Base-by-base conservation (phyloP, 768 basidiomycete species). In the Leucosporidium yakuticum region DNA sequence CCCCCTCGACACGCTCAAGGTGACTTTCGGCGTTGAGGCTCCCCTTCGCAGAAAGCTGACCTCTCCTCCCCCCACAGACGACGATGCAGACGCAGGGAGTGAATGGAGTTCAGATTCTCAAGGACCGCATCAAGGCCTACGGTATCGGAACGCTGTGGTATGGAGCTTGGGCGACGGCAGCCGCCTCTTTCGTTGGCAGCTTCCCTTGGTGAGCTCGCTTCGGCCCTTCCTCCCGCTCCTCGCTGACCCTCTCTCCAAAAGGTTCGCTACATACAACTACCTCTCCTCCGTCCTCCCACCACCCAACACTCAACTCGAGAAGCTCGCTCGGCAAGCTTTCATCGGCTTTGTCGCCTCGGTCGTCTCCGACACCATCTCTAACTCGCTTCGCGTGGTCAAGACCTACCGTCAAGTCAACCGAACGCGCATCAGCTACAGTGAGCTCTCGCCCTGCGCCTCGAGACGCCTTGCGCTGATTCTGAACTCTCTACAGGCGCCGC, bases 361-460 rank as follows among this genome's bases (percentile, higher is more conserved):
- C 62, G 82, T 86, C 4, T 93, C 90, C 17, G 95, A 97, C 76
- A 88, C 87, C 2, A 76, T 88, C 51, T 90, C 88, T 54, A 97
- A 97, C 80, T 91, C 88, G 8, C 81, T 98, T 2, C 85, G 91
- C 25, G 94, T 98, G 4, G 80, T 98, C 76, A 98, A 97, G 83
- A 97, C 95, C 0, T 97, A 96, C 79, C 82, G 94, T 21, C 95
- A 98, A 77, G 91, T 94, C 39, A 85, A 92, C 76, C 87, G 88
- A 68, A 85, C 85, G 7, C 84, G 85, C 36, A 87, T 98, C 21
- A 85, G 87, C 1, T 98, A 97, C 77, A 64, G 81, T 81, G 62
- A 68, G 81, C 76, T 36, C 56, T 57, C 12, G 2, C 32, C 29
- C 9, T 17, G 7, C 3, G 17, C 34, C 19, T 21, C 9, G 25